Percentiles rank a stretch among this genome's conserved stretches.
Conservation (phyloP, 176 grass and related monocot genomes). For the Hsuehochloa calcarea region DNA sequence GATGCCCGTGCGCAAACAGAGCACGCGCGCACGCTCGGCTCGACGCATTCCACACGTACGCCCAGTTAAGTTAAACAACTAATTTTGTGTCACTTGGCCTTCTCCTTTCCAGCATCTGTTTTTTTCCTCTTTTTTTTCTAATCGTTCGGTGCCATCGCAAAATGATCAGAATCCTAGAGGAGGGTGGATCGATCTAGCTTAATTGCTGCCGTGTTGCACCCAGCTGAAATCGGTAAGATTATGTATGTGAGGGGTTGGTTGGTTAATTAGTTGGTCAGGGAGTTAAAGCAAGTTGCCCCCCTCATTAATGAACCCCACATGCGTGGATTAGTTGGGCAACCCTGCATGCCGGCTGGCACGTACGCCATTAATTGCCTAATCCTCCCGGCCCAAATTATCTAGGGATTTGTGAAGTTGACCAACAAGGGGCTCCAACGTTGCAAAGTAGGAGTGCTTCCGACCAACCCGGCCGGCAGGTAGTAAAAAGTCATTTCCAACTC, state of each 20-base stretch:
- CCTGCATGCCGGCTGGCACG: not conserved
- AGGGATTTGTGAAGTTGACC: slow-evolving; percentile 4
- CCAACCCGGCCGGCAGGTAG: not conserved
- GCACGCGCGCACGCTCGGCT: not conserved
- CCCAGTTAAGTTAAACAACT: not conserved
- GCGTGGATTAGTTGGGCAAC: slow-evolving; percentile 14
- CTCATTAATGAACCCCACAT: slow-evolving; percentile 50
- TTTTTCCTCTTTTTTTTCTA: too few species aligned
- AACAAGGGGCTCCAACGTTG: not conserved
- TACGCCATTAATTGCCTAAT: slow-evolving; percentile 40
- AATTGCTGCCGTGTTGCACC: not conserved
- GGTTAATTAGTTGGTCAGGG: too few species aligned
- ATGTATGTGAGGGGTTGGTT: not conserved
- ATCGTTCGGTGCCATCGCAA: not conserved
- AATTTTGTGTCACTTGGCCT: not conserved
- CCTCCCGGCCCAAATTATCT: slow-evolving; percentile 8
- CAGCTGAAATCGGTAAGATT: not conserved
- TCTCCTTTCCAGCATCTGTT: not conserved
- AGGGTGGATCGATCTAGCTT: not conserved
- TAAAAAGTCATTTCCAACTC: not conserved
- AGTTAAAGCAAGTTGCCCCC: slow-evolving; percentile 11
- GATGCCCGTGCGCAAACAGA: slow-evolving; percentile 11
- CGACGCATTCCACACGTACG: not conserved
- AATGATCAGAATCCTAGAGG: too few species aligned
- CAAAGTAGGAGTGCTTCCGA: not conserved